These are phyloP conservation scores for Domatiomyces globalis DNA, from an alignment of 2,329 filamentous ascomycete species.

Conservation along the genomic window DNA sequence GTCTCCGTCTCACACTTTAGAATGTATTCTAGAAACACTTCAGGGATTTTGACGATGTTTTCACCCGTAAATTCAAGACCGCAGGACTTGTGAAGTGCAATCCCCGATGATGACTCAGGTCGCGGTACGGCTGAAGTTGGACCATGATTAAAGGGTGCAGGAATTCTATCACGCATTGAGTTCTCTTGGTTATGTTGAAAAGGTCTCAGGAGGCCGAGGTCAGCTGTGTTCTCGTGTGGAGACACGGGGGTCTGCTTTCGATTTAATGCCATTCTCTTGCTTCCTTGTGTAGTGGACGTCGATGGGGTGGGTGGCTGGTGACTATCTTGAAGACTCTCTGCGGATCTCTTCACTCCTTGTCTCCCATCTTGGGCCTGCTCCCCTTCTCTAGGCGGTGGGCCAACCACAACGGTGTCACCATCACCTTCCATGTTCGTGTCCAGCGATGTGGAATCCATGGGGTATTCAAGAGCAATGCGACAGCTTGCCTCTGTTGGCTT, in stretches of 20 bases:
- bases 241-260: neutral
- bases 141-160: neutral
- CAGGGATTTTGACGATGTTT: neutral
- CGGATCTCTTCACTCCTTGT: neutral
- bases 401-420: neutral
- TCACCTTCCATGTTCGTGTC: neutral
- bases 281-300: neutral
- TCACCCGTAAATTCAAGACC: neutral
- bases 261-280: neutral
- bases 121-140: neutral
- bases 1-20: neutral
- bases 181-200: neutral
- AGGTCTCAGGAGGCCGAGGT: neutral
- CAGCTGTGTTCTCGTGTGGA: neutral
- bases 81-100: neutral
- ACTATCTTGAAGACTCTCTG: neutral
- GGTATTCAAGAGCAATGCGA: neutral
- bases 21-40: neutral
- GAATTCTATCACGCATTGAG: neutral
- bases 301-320: neutral
- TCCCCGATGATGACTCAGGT: neutral
- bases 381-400: neutral
- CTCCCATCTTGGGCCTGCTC: neutral
- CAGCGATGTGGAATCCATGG: neutral
- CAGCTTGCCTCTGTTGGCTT: neutral